These are phyloP conservation scores for Penicillium waksmanii DNA, from an alignment of 495 filamentous ascomycete genomes.

Conservation along the genomic window DNA sequence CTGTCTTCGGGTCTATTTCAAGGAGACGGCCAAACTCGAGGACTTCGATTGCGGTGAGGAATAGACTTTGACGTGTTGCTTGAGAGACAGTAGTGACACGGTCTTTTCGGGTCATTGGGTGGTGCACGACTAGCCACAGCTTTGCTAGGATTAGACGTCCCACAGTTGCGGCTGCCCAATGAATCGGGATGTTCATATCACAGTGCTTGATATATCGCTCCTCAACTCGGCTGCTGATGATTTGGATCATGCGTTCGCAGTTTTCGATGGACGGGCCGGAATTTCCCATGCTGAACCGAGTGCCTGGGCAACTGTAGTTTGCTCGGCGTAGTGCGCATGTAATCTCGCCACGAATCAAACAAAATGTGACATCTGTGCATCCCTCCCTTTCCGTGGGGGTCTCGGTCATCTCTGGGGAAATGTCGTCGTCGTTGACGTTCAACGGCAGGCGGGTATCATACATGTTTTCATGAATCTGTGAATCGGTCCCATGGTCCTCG, in stretches of 20 bases:
- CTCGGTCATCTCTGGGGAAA: conserved; percentile 65
- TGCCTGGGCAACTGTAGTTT: conserved; percentile 35
- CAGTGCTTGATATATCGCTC: conserved; percentile 55
- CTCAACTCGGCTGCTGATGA: conserved; percentile 66
- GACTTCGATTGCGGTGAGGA: conserved; percentile 74
- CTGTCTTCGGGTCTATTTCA: conserved; percentile 62
- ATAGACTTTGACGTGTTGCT: conserved; percentile 70
- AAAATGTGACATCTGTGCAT: conserved; percentile 81
- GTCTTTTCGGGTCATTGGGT: conserved; percentile 56
- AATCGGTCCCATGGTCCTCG: conserved; percentile 84
- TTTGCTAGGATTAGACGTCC: conserved; percentile 70
- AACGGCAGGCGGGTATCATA: conserved; percentile 77
- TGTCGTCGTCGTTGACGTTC: conserved; percentile 81
- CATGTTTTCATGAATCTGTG: conserved; percentile 66
- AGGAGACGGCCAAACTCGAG: conserved; percentile 72
- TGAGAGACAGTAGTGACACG: conserved; percentile 46
- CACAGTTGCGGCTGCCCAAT: conserved; percentile 73
- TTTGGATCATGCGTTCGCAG: conserved; percentile 64
- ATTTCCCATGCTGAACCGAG: conserved; percentile 25
- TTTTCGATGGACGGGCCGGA: conserved; percentile 45
- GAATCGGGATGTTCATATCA: conserved; percentile 62
- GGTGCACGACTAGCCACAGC: conserved; percentile 65
- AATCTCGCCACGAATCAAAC: conserved; percentile 70
- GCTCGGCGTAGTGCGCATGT: conserved; percentile 46
- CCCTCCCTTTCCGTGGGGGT: conserved; percentile 60